These are phyloP conservation scores for Corylus avellana DNA, from an alignment of 306 rosid genomes.

Conservation along the genomic window DNA sequence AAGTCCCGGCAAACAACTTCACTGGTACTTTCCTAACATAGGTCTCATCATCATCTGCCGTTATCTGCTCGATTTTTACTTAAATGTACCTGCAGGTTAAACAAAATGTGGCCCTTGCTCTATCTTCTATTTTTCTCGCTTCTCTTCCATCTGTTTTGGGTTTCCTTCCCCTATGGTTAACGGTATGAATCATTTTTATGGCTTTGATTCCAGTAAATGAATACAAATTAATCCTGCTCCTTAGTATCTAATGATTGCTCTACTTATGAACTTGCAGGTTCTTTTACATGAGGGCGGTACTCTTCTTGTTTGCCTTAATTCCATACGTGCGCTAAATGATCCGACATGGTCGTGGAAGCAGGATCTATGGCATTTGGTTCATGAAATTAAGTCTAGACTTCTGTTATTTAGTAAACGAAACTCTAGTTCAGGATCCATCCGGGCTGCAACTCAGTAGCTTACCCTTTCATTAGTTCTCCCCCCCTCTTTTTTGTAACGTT, in stretches of 20 bases:
- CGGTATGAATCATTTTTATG: conserved; percentile 57
- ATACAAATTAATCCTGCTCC: neutral
- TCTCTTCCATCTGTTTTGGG: conserved; percentile 96
- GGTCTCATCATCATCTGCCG: neutral
- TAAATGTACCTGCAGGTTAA: conserved; percentile 63
- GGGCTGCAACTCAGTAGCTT: conserved; percentile 42
- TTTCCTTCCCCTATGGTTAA: conserved; percentile 88
- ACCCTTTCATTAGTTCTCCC: neutral
- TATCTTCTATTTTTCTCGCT: conserved; percentile 74
- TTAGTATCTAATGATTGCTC: conserved; percentile 13
- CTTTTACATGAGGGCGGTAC: conserved; percentile 98
- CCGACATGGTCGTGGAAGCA: conserved; percentile 93
- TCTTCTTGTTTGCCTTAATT: conserved; percentile 89
- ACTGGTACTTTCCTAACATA: conserved; percentile 49
- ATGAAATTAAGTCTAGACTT: conserved; percentile 48
- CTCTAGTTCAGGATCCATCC: conserved; percentile 35
- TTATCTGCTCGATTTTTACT: conserved; percentile 17
- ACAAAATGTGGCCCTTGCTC: conserved; percentile 90
- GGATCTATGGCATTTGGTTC: conserved; percentile 44
- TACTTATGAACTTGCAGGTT: conserved; percentile 58
- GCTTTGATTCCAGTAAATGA: neutral
- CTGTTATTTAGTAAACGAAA: conserved; percentile 13
- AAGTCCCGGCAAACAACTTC: conserved; percentile 96
- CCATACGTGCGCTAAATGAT: conserved; percentile 76
- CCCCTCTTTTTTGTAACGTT: neutral